Conservation (phyloP, 2,329 filamentous ascomycete genomes). For the Aspergillus sp. region DNA sequence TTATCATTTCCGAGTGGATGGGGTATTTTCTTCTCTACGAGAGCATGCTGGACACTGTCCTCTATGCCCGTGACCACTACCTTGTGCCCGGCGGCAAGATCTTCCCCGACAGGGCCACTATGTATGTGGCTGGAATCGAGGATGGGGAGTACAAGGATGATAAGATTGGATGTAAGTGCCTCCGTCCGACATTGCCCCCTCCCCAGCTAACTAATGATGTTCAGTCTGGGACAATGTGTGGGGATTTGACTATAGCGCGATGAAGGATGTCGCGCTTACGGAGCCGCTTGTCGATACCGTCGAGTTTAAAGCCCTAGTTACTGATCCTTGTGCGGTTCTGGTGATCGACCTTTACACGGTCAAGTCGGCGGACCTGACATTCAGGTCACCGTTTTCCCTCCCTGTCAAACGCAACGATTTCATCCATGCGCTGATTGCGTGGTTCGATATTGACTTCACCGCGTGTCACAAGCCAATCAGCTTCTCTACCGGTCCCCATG, state of each 20-base stretch:
- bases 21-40: constrained; percentile 98
- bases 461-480: constrained; percentile 96
- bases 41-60: constrained; percentile 96
- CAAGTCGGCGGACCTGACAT: constrained; percentile 71
- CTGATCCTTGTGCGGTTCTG: constrained; percentile 75
- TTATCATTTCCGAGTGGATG: constrained; percentile 99
- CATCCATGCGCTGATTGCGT: constrained; percentile 89
- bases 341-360: constrained; percentile 91
- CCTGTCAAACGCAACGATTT: constrained; percentile 79
- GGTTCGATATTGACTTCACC: constrained; percentile 99
- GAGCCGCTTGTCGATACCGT: constrained; percentile 97
- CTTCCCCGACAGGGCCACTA: constrained; percentile 97
- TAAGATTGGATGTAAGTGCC: constrained; percentile 88
- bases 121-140: constrained; percentile 93
- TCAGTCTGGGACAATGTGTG: constrained; percentile 99
- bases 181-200: constrained; percentile 2
- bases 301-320: constrained; percentile 93
- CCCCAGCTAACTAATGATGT: constrained; percentile 14
- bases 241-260: constrained; percentile 89
- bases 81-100: constrained; percentile 79
- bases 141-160: constrained; percentile 99
- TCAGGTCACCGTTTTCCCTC: constrained; percentile 69
- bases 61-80: constrained; percentile 92
- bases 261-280: constrained; percentile 86
- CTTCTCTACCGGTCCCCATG: constrained; percentile 95